Evolutionary conservation across 2,329 filamentous ascomycete genomes (phyloP), one percentile per base, ranked within the genome.

Genomic region (Colletotrichum siamense): DNA sequence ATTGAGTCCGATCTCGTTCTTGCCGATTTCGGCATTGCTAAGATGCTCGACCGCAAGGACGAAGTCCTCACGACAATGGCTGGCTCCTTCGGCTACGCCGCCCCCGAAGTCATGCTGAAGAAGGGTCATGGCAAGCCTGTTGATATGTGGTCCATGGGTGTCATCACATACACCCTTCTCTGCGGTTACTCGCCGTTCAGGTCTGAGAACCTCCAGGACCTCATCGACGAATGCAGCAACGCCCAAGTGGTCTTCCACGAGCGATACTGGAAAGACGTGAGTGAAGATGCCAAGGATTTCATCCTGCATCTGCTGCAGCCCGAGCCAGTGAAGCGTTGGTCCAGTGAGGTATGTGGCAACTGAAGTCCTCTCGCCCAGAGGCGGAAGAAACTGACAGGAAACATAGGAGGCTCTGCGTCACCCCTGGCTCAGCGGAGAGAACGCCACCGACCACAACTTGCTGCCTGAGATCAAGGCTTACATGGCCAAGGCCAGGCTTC

Each of bases 121-220:
- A 93, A 95, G 83, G 97, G 97, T 24, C 98, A 99, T 84, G 97
- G 97, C 84, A 99, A 99, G 86, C 95, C 97, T 6, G 97, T 99
- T 39, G 97, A 99, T 84, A 98, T 99, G 95, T 99, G 97, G 97
- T 99, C 97, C 5, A 91, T 99, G 86, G 97, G 97, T 78, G 97
- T 99, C 82, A 99, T 99, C 82, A 99, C 97, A 57, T 99, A 99
- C 87, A 99, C 97, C 18, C 90, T 99, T 32, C 94, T 99, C 68
- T 99, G 98, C 84, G 97, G 97, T 80, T 99, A 99, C 88, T 98
- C 96, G 61, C 97, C 97, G 24, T 99, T 99, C 91, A 94, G 97
- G 80, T 97, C 96, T 77, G 97, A 99, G 88, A 98, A 95, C 82
- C 89, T 99, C 65, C 91, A 94, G 79, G 97, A 99, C 81, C 90